Conservation (phyloP, 2,329 filamentous ascomycete genomes). For the Biscogniauxia mediterranea region DNA sequence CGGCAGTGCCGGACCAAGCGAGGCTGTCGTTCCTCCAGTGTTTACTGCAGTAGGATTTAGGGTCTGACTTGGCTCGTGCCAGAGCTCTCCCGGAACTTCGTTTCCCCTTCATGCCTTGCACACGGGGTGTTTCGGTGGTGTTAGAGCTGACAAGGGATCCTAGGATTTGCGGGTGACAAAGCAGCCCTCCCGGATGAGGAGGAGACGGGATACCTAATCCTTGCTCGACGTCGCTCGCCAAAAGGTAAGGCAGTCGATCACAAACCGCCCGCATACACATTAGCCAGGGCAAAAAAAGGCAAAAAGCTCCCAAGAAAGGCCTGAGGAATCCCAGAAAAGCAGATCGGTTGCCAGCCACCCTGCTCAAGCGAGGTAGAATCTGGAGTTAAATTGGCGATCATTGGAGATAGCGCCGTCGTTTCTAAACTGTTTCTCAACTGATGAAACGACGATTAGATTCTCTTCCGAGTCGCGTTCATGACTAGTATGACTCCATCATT, state of each 20-base stretch:
- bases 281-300: slow-evolving; percentile 13
- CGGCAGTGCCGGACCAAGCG: background rate
- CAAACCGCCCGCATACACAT: slow-evolving; percentile 20
- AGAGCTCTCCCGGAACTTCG: slow-evolving; percentile 22
- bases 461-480: background rate
- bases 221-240: slow-evolving; percentile 10
- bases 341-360: slow-evolving; percentile 19
- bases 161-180: slow-evolving; percentile 10
- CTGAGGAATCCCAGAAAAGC: slow-evolving; percentile 18
- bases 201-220: slow-evolving; percentile 6
- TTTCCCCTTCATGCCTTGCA: slow-evolving; percentile 23
- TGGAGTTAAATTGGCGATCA: slow-evolving; percentile 2
- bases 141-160: slow-evolving; percentile 22
- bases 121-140: slow-evolving; percentile 24
- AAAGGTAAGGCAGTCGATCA: slow-evolving; percentile 27
- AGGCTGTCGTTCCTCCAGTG: slow-evolving; percentile 6
- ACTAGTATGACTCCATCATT: too few species aligned
- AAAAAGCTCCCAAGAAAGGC: slow-evolving; percentile 10
- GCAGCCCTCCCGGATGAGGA: slow-evolving; percentile 4
- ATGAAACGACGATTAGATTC: background rate
- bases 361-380: slow-evolving; percentile 2
- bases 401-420: background rate
- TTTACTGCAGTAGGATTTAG: background rate
- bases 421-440: background rate
- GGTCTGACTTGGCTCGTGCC: slow-evolving; percentile 22